These are phyloP conservation scores for Aspergillus olivimuriae DNA, from an alignment of 495 filamentous ascomycete species.

Conservation along the genomic window DNA sequence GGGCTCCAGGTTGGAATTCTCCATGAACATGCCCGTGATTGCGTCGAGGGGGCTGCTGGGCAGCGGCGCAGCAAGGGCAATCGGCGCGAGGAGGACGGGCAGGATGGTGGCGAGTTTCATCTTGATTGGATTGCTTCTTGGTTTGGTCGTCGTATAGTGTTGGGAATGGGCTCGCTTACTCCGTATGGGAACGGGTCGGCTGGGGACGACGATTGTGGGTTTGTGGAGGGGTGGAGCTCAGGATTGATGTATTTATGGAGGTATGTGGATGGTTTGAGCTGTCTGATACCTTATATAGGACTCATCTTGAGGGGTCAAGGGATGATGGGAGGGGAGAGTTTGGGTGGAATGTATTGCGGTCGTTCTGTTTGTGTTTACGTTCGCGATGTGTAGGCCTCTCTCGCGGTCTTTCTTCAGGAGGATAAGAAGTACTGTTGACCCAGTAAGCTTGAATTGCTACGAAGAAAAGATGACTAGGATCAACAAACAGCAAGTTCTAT, in stretches of 20 bases:
- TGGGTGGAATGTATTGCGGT: not conserved
- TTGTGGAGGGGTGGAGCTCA: not conserved
- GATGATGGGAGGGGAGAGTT: not conserved
- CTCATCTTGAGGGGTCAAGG: too few relatives aligned
- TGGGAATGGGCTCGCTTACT: too few relatives aligned
- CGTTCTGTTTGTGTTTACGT: too few relatives aligned
- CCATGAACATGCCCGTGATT: not conserved
- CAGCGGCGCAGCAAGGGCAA: constrained; percentile 2
- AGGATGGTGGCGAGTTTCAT: not conserved
- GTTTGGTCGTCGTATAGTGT: too few relatives aligned
- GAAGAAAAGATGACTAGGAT: not conserved
- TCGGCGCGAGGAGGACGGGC: not conserved
- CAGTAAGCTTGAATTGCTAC: too few relatives aligned
- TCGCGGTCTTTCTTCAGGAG: too few relatives aligned
- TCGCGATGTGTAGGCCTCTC: too few relatives aligned
- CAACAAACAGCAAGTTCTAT: not conserved
- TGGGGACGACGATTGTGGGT: too few relatives aligned
- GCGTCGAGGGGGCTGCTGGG: not conserved
- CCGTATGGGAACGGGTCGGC: too few relatives aligned
- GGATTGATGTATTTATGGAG: not conserved
- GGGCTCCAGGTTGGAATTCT: not conserved
- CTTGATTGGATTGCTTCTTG: not conserved
- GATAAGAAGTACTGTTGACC: too few relatives aligned
- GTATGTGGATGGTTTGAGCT: not conserved
- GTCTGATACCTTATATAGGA: too few relatives aligned